Percentiles rank a stretch among this genome's conserved stretches.
Evolutionary conservation across 768 basidiomycete genomes (phyloP).

Genomic region (Mycena floridula): DNA sequence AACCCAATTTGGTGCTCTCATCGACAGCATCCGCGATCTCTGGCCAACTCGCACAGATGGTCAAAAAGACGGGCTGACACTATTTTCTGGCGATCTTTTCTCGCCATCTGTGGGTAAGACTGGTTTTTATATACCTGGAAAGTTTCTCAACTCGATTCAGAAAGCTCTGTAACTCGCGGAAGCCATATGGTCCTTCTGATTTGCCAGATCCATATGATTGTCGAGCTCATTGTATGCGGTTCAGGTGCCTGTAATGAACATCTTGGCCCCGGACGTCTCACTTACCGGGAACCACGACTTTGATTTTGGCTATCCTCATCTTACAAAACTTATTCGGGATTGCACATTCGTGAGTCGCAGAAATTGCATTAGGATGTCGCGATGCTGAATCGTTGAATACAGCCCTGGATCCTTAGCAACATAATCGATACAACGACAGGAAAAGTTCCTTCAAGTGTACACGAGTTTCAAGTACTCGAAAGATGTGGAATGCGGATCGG

Average conservation of each 20-base stretch:
- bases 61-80: slow-evolving; percentile 61
- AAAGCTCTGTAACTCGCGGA: slow-evolving; percentile 83
- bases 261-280: slow-evolving; percentile 71
- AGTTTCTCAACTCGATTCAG: no score
- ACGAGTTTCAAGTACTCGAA: slow-evolving; percentile 63
- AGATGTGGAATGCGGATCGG: slow-evolving; percentile 68
- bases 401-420: slow-evolving; percentile 92
- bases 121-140: no score
- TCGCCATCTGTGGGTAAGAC: slow-evolving; percentile 78
- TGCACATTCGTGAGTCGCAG: slow-evolving; percentile 59
- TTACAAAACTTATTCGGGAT: slow-evolving; percentile 61
- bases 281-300: slow-evolving; percentile 91
- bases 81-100: slow-evolving; percentile 90
- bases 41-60: slow-evolving; percentile 49
- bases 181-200: slow-evolving; percentile 94
- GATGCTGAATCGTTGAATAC: slow-evolving; percentile 2
- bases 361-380: not conserved
- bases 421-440: slow-evolving; percentile 67
- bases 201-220: slow-evolving; percentile 2
- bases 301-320: slow-evolving; percentile 73
- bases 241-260: slow-evolving; percentile 83
- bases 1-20: slow-evolving; percentile 73
- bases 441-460: slow-evolving; percentile 51
- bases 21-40: slow-evolving; percentile 52
- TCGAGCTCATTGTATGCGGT: slow-evolving; percentile 1